Evolutionary conservation across 1,284 basidiomycete genomes (phyloP), one percentile per base, ranked within the genome.

Genomic region (Fereydounia khargensis): DNA sequence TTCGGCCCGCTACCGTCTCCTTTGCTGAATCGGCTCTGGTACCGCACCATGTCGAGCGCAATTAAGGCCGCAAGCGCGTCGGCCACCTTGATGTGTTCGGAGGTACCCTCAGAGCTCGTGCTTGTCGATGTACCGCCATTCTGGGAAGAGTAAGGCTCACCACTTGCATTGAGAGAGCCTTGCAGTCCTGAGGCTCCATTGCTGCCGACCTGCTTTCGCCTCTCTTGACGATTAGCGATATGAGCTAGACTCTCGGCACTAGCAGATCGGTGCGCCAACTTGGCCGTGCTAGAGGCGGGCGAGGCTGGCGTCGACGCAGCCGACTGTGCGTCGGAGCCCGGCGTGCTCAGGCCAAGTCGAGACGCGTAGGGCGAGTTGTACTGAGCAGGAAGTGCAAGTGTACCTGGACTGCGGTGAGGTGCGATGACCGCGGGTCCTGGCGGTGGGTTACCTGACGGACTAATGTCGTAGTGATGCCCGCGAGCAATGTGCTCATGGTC

Each of bases 41-140:
- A 72, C 20, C 57, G 50, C 21, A 46, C 63, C 48, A 70, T 50
- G 44, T 71, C 70, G 25, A 52, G 47, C 6, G 70, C 81, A 25
- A 74, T 57, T 17, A 68, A 39, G 7, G 47, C 59, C 11, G 70
- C 63, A 4, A 74, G 62, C 18, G 62, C 58, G 20, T 65, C 65
- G 6, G 48, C 71, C 1, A 66, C 64, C 44, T 64, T 51, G 47
- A 61, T 56, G 21, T 65, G 45, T 35, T 64, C 41, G 34, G 20
- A 25, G 42, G 27, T 7, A 20, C 21, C n/a, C 19, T 35, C 20
- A 31, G 28, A 18, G 21, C 30, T 22, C 30, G 25, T 13, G 28
- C 18, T 21, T 16, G 31, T 25, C 27, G 27, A n/a, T 28, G 27
- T 19, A n/a, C n/a, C n/a, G n/a, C n/a, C n/a, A n/a, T n/a, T n/a